phyloP scores from a whole-genome alignment of 2,329 filamentous ascomycete genomes.

The Microsporum canis region DNA sequence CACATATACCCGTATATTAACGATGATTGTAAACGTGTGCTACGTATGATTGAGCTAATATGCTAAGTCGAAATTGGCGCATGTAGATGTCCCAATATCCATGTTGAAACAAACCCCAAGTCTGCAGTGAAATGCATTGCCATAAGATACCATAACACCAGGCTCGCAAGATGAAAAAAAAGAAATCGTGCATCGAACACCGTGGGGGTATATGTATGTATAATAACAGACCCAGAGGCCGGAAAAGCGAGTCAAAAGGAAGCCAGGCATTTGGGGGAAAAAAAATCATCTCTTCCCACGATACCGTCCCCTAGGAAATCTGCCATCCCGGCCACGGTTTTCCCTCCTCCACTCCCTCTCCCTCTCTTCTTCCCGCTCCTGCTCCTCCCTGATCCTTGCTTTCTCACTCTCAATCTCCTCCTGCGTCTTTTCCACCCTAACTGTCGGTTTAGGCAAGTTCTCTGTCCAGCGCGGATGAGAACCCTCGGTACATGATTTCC shows the following conservation, averaged over 20 bases:
- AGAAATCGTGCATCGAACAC: background rate
- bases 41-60: background rate
- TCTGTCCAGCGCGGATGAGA: slow-evolving; percentile 70
- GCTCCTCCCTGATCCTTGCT: slow-evolving; percentile 47
- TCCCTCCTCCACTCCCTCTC: slow-evolving; percentile 44
- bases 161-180: background rate
- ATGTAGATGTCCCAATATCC: background rate
- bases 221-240: background rate
- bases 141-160: background rate
- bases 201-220: background rate
- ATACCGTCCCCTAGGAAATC: slow-evolving; percentile 33
- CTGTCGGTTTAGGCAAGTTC: slow-evolving; percentile 50
- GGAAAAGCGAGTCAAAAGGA: background rate
- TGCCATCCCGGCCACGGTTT: slow-evolving; percentile 39
- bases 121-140: background rate
- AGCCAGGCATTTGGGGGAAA: background rate
- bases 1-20: background rate
- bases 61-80: background rate
- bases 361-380: slow-evolving; percentile 44
- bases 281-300: slow-evolving; percentile 33
- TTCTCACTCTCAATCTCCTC: slow-evolving; percentile 54
- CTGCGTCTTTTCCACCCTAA: slow-evolving; percentile 57
- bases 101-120: background rate
- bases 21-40: background rate
- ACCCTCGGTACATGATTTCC: slow-evolving; percentile 59